These are phyloP conservation scores for Colletotrichum horii DNA, from an alignment of 2,329 filamentous ascomycete genomes.

Conservation along the genomic window DNA sequence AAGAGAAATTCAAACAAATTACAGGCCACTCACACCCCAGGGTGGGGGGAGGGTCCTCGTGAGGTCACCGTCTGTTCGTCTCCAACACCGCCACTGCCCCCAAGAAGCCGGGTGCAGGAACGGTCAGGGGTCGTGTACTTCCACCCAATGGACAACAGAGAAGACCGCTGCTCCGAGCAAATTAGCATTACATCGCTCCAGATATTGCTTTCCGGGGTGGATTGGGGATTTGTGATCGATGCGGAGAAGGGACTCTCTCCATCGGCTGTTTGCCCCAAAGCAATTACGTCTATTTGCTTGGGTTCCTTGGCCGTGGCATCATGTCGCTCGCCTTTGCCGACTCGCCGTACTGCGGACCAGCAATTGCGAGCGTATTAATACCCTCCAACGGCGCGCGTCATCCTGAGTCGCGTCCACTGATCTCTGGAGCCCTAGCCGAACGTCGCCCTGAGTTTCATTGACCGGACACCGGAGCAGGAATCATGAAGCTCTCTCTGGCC, in stretches of 20 bases:
- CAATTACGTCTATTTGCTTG: slow-evolving; percentile 17
- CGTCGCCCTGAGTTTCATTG: slow-evolving; percentile 7
- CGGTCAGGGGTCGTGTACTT: slow-evolving; percentile 10
- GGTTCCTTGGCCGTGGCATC: slow-evolving; percentile 2
- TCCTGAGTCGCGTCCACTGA: neutral
- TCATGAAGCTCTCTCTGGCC: slow-evolving; percentile 34
- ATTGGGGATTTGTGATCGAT: neutral
- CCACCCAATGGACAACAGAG: slow-evolving; percentile 15
- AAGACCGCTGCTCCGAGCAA: slow-evolving; percentile 18
- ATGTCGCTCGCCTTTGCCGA: neutral
- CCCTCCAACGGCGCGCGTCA: slow-evolving; percentile 2
- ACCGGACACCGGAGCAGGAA: neutral
- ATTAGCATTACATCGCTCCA: slow-evolving; percentile 21
- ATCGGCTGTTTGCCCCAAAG: slow-evolving; percentile 11
- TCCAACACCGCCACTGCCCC: slow-evolving; percentile 3
- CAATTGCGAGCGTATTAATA: slow-evolving; percentile 21
- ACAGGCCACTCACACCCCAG: too few relatives aligned
- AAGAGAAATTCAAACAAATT: too few relatives aligned
- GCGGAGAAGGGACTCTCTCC: slow-evolving; percentile 19
- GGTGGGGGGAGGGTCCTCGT: too few relatives aligned
- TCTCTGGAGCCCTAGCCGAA: slow-evolving; percentile 6
- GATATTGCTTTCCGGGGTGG: neutral
- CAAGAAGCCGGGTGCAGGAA: slow-evolving; percentile 1
- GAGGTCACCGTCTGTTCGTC: neutral
- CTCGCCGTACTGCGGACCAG: neutral